Evolutionary conservation across 805 yeast genomes (phyloP), one percentile per base, ranked within the genome.

Genomic region (Kockiozyma suomiensis): DNA sequence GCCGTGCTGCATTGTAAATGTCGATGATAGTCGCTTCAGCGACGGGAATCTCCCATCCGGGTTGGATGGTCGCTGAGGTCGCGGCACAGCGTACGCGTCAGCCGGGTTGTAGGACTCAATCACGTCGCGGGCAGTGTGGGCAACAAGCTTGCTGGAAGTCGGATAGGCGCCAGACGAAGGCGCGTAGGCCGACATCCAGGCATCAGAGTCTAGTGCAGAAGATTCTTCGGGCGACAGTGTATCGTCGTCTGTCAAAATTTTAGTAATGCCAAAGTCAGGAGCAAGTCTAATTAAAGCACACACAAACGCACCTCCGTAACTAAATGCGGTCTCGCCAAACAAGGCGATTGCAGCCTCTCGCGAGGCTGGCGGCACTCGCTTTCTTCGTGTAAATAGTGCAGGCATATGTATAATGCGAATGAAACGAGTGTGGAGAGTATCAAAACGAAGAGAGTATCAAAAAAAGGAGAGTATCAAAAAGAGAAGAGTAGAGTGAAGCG

Each of bases 201-300:
- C 59, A 40, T 58, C 63, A 17, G 65, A 57, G 53, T 61, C 63
- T 3, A 61, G 55, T 3, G 65, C 51, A 33, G 54, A 43, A 21
- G 65, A 51, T 28, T 61, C 65, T 37, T 61, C 65, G n/a, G 60
- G 47, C 8, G 65, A 61, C 28, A 61, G 50, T 21, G 58, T 32
- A 48, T 61, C 65, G 48, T 58, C 65, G 37, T 54, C 64, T 58
- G 33, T 8, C 5, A n/a, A 10, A 30, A 30, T 30, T 15, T 26
- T 28, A 40, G 54, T 48, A 50, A 8, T 4, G 30, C 10, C 2
- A 19, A 23, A 17, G 23, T n/a, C 2, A 26, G 4, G 30, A 30
- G 7, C 13, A 21, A 35, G 33, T 7, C 33, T 10, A 35, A 35
- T n/a, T n/a, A n/a, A n/a, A n/a, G n/a, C n/a, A n/a, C 32, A 33